These are phyloP conservation scores for Suillus fuscotomentosus DNA, from an alignment of 768 basidiomycete species.

Conservation along the genomic window DNA sequence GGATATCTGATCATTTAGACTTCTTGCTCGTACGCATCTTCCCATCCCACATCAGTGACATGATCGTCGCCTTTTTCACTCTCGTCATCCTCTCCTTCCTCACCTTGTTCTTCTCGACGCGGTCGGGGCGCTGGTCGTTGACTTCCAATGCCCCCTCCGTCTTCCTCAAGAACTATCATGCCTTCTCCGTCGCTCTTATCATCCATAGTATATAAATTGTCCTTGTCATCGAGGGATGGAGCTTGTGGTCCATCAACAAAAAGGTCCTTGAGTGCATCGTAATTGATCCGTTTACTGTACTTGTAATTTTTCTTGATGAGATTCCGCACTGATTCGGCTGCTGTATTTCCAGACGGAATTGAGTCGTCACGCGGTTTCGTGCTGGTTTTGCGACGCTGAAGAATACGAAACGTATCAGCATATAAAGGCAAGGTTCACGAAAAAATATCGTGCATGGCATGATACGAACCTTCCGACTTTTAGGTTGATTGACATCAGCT, in stretches of 20 bases:
- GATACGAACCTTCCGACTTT: constrained; percentile 80
- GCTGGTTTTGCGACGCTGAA: constrained; percentile 65
- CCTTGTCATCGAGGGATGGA: constrained; percentile 39
- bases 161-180: constrained; percentile 38
- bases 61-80: constrained; percentile 41
- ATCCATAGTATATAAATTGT: constrained; percentile 54
- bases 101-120: constrained; percentile 14
- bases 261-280: constrained; percentile 81
- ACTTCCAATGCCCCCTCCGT: constrained; percentile 32
- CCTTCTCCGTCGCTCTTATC: constrained; percentile 41
- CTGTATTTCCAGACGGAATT: constrained; percentile 42
- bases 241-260: constrained; percentile 46
- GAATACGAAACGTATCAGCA: constrained; percentile 10
- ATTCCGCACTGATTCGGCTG: constrained; percentile 34
- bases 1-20: constrained; percentile 30
- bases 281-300: constrained; percentile 93
- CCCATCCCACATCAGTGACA: constrained; percentile 34
- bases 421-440: constrained; percentile 16
- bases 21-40: constrained; percentile 73
- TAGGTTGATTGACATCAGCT: constrained; percentile 42
- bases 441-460: constrained; percentile 28
- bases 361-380: constrained; percentile 73
- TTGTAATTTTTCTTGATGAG: constrained; percentile 83
- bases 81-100: constrained; percentile 26
- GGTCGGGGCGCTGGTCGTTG: constrained; percentile 28